Evolutionary conservation across 2,329 filamentous ascomycete species (phyloP).

Genomic region (Pseudogymnoascus pannorum): DNA sequence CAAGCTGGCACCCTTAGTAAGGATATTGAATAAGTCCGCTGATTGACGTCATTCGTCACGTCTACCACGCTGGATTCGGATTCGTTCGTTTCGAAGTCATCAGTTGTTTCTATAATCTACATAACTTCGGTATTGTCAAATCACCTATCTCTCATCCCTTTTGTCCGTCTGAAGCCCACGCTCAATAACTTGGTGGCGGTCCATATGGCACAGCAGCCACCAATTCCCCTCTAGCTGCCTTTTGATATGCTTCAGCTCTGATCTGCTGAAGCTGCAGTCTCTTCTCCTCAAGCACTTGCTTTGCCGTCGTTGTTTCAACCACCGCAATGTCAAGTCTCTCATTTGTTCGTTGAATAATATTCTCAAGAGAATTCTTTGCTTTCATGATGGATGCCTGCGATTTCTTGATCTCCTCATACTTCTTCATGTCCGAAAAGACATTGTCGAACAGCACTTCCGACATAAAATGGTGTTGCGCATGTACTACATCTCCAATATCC

Average conservation of each 20-base stretch:
- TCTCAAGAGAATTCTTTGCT: conserved; percentile 28
- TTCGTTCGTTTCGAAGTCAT: too few species aligned
- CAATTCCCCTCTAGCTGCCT: conserved; percentile 18
- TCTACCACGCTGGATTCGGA: too few species aligned
- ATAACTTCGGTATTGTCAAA: neutral
- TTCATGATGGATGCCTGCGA: conserved; percentile 33
- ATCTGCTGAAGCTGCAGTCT: conserved; percentile 37
- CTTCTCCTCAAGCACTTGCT: conserved; percentile 30
- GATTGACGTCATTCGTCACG: too few species aligned
- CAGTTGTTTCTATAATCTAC: too few species aligned
- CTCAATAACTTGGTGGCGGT: neutral
- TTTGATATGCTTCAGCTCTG: conserved; percentile 38
- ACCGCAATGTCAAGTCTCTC: conserved; percentile 26
- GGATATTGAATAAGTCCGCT: too few species aligned
- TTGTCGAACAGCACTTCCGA: conserved; percentile 49
- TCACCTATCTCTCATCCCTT: neutral
- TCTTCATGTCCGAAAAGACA: conserved; percentile 44
- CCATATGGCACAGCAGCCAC: neutral
- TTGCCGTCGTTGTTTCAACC: conserved; percentile 24
- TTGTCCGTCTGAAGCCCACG: neutral
- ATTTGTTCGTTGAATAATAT: conserved; percentile 29
- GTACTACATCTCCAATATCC: conserved; percentile 33
- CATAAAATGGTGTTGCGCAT: conserved; percentile 40
- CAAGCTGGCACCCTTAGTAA: neutral
- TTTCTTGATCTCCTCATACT: conserved; percentile 44